phyloP scores from a whole-genome alignment of 805 yeast genomes.

The Wickerhamiella lipophila region DNA sequence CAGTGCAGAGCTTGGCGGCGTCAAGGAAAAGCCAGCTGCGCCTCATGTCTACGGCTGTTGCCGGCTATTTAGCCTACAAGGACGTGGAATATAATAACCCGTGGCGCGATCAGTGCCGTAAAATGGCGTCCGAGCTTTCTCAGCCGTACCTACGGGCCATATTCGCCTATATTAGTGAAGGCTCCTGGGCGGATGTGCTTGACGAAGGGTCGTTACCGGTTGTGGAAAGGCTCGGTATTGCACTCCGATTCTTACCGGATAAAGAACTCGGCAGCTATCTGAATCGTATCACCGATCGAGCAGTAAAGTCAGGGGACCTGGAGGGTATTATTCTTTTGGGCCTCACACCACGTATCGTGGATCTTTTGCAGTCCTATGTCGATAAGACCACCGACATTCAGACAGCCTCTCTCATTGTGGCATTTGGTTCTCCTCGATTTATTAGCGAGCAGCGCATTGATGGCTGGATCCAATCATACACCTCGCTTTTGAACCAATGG shows the following conservation, averaged over 20 bases:
- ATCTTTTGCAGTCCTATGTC: conserved; percentile 71
- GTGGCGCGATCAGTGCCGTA: conserved; percentile 89
- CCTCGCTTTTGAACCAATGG: conserved; percentile 67
- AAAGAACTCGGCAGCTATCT: conserved; percentile 58
- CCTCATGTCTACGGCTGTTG: conserved; percentile 84
- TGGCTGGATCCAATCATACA: conserved; percentile 62
- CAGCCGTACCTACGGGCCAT: conserved; percentile 84
- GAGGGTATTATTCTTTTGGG: conserved; percentile 90
- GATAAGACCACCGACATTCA: conserved; percentile 85
- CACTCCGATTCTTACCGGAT: conserved; percentile 72
- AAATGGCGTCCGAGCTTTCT: conserved; percentile 73
- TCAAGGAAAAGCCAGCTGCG: conserved; percentile 58
- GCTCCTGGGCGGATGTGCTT: conserved; percentile 91
- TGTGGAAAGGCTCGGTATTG: conserved; percentile 81
- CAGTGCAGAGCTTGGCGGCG: conserved; percentile 65
- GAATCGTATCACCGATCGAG: conserved; percentile 54
- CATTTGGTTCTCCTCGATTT: conserved; percentile 75
- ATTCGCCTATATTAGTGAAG: conserved; percentile 86
- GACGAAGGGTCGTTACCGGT: conserved; percentile 82
- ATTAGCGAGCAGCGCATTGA: conserved; percentile 61
- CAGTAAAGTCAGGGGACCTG: conserved; percentile 65
- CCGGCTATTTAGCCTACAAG: conserved; percentile 68
- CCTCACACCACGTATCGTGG: conserved; percentile 72
- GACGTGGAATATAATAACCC: conserved; percentile 47
- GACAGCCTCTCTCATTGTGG: conserved; percentile 70